Conservation (phyloP, 31 red algal genomes). For the Odonthalia washingtoniensis region DNA sequence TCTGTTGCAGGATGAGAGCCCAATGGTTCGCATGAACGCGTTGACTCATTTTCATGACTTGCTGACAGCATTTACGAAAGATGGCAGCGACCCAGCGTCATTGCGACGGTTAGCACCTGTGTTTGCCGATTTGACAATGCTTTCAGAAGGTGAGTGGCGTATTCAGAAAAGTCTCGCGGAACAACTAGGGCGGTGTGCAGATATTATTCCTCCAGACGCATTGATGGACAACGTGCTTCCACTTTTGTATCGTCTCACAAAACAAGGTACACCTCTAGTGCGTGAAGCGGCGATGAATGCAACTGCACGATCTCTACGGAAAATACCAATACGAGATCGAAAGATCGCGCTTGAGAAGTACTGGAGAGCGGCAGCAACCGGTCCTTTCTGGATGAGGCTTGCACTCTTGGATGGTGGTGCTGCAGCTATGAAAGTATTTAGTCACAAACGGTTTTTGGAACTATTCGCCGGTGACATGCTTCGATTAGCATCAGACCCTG, state of each 20-base stretch:
- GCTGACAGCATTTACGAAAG: conserved; percentile 51
- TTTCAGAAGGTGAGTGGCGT: conserved; percentile 83
- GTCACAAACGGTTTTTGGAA: conserved; percentile 60
- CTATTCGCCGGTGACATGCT: conserved; percentile 82
- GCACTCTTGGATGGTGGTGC: conserved; percentile 76
- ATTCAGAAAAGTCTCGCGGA: conserved; percentile 77
- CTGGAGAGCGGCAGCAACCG: conserved; percentile 61
- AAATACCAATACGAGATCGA: conserved; percentile 65
- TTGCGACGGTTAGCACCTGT: conserved; percentile 67
- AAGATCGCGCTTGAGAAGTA: conserved; percentile 62
- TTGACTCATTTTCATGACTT: conserved; percentile 79
- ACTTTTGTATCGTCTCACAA: conserved; percentile 76
- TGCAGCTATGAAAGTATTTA: conserved; percentile 64
- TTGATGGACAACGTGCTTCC: conserved; percentile 77
- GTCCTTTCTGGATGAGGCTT: conserved; percentile 86
- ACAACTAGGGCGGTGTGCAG: conserved; percentile 67
- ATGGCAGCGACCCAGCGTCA: conserved; percentile 55
- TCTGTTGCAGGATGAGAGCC: conserved; percentile 78
- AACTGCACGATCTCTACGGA: conserved; percentile 52
- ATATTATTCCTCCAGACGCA: conserved; percentile 73
- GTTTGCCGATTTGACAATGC: conserved; percentile 66
- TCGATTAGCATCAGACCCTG: conserved; percentile 62
- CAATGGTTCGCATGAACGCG: conserved; percentile 80
- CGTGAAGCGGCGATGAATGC: conserved; percentile 80
- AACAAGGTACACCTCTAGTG: conserved; percentile 74